Evolutionary conservation across 2,329 filamentous ascomycete genomes (phyloP), one percentile per base, ranked within the genome.

Genomic region (Paradendryphiella salina): DNA sequence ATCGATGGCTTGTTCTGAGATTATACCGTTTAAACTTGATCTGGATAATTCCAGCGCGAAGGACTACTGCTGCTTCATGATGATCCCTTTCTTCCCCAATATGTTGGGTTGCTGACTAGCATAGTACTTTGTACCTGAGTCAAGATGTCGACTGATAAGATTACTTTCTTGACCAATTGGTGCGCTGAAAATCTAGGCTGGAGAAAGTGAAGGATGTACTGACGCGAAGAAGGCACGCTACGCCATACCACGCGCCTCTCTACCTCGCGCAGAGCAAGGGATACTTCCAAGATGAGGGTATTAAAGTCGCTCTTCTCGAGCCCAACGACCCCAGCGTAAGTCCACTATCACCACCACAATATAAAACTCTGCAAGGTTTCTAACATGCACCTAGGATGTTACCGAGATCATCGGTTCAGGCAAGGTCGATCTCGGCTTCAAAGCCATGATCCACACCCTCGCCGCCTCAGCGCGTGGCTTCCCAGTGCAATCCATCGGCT

Each of bases 1-100:
- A 40, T 15, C 9, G 26, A 38, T 39, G 35, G 26, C 49, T 53
- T 60, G 57, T 56, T 60, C 57, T 57, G 54, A 60, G 57, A 60
- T 60, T 41, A 60, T 86, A 88, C 85, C 85, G 85, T 81, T 77
- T 78, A 81, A 89, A 90, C 86, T 89, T 89, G 86, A 89, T 88
- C 85, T 88, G 85, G 84, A 85, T 86, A 88, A 89, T 88, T 81
- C 85, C 85, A 88, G 87, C 87, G 87, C 46, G 86, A 89, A 89
- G 87, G 84, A 89, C 83, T 86, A 50, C 36, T 89, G 87, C 87
- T 87, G 86, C 83, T 84, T 84, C 80, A 73, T 58, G 55, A 60
- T 57, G 71, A 32, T 26, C 4, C 13, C 38, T 34, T 72, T 69
- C 67, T 67, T 67, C 57, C 66, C 20, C 50, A 45, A 51, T 46